A percentile compares a stretch with the other conserved stretches of the same genome.
phyloP scores from a whole-genome alignment of 495 filamentous ascomycete species.

The Xylaria venustula region DNA sequence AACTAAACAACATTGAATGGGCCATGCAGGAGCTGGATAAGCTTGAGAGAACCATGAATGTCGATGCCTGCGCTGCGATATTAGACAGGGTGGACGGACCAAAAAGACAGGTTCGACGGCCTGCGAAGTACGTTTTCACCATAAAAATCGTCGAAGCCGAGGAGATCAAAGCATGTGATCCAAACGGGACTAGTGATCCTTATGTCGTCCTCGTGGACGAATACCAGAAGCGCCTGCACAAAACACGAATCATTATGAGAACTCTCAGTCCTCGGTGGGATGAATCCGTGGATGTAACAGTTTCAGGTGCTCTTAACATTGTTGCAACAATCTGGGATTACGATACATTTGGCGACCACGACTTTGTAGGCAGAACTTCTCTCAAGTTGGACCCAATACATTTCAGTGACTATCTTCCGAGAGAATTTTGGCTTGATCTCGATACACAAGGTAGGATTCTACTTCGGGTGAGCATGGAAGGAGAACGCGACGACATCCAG shows the following conservation, averaged over 20 bases:
- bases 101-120: conserved; percentile 52
- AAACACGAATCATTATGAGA: conserved; percentile 87
- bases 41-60: conserved; percentile 84
- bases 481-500: conserved; percentile 95
- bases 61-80: conserved; percentile 88
- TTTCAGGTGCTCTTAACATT: conserved; percentile 84
- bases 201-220: conserved; percentile 97
- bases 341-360: conserved; percentile 95
- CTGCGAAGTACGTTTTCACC: conserved; percentile 90
- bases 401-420: conserved; percentile 91
- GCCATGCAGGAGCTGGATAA: conserved; percentile 87
- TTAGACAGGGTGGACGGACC: conserved; percentile 62
- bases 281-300: conserved; percentile 93
- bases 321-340: conserved; percentile 99
- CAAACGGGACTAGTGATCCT: conserved; percentile 90
- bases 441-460: conserved; percentile 92
- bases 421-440: conserved; percentile 96
- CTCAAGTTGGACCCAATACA: conserved; percentile 92
- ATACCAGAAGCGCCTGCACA: conserved; percentile 94
- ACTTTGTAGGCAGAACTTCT: conserved; percentile 92
- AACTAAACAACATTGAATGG: conserved; percentile 96
- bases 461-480: conserved; percentile 95
- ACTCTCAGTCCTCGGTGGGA: conserved; percentile 98
- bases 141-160: conserved; percentile 99
- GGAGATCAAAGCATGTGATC: conserved; percentile 95